Evolutionary conservation across 192 early-diverging fungal genomes (phyloP), one percentile per base, ranked within the genome.

Genomic region (Spizellomyces punctatus): DNA sequence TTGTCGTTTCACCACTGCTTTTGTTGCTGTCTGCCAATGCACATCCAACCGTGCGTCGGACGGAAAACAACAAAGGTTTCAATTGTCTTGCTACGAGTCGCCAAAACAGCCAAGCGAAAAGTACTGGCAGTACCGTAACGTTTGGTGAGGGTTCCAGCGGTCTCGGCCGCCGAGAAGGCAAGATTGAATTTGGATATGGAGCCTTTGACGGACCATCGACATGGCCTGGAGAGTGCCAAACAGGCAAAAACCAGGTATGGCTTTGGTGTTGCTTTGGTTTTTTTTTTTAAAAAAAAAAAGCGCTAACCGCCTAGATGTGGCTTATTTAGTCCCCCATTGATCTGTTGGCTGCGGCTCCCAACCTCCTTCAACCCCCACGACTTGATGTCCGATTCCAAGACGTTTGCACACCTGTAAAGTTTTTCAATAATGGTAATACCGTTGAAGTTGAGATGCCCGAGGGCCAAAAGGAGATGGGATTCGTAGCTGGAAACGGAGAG

Each of bases 301-400:
- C 54, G n/a, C n/a, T 19, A n/a, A 56, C 54, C 6, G n/a, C n/a
- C 22, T 22, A 56, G 7, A 56, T 6, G 54, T n/a, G 54, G n/a
- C 54, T 19, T 6, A 19, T 56, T 56, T 85, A 88, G 69, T 88
- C 87, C 8, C 87, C 87, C 19, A 77, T 88, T 58, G 73, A 88
- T 66, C 71, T 87, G 66, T 70, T 60, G 4, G 10, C 47, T n/a
- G 64, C 79, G 44, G 22, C 36, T 6, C 27, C 47, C 3, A 46
- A 71, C 19, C 10, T 22, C 17, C 43, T 43, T 6, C 27, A 12
- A n/a, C 56, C 60, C 49, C 50, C 75, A 8, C 43, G 19, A 21
- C 7, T 65, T 9, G 9, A 42, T 9, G 47, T 67, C 42, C 57
- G n/a, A 0, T 43, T 66, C 36, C 68, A 76, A 46, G 2, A 60